Conservation (phyloP, 345 rosid genomes). For the Gossypium sturtianum region DNA sequence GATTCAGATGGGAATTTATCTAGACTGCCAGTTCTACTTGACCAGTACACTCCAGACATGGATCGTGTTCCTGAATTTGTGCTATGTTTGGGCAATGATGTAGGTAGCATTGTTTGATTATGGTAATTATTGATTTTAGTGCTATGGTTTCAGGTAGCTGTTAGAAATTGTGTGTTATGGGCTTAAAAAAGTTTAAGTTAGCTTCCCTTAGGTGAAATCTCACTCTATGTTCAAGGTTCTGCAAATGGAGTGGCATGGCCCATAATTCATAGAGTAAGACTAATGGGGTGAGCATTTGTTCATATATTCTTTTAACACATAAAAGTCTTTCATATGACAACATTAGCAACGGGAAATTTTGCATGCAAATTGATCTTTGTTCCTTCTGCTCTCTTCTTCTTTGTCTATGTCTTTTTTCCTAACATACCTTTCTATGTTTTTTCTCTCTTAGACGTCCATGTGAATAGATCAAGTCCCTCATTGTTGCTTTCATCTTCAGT, state of each 20-base stretch:
- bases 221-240: not conserved
- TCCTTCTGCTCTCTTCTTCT: not conserved
- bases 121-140: constrained; percentile 4
- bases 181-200: not conserved
- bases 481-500: not conserved
- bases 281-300: not conserved
- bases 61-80: constrained; percentile 88
- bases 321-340: not conserved
- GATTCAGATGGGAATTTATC: constrained; percentile 63
- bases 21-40: constrained; percentile 89
- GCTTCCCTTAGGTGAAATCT: not conserved
- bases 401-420: not conserved
- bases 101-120: constrained; percentile 32
- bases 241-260: not conserved
- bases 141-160: not conserved
- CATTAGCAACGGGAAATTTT: not conserved
- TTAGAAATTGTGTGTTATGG: not conserved
- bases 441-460: not conserved
- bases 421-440: not conserved
- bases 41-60: constrained; percentile 93
- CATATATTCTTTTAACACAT: not conserved
- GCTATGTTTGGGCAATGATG: constrained; percentile 92
- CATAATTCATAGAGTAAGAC: not conserved
- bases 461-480: not conserved
- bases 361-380: not conserved